Conservation (phyloP, 208 protist species). For the Phytomonas francai region DNA sequence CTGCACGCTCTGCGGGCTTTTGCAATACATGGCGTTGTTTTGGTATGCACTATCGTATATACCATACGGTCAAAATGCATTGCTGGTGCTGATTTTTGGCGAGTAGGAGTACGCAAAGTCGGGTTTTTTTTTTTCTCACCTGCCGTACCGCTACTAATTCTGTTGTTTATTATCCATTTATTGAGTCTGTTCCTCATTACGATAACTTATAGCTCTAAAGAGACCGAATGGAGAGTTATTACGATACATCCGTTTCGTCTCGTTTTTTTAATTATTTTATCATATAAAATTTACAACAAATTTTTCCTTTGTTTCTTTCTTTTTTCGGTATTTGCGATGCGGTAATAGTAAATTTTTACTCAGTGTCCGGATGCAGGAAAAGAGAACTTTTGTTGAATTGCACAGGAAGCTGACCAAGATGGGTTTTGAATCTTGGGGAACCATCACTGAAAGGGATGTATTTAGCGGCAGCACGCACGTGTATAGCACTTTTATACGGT, state of each 20-base stretch:
- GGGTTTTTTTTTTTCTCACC: not conserved
- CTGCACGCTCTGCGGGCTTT: conserved; percentile 56
- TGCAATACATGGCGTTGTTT: conserved; percentile 74
- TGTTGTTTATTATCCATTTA: too few relatives aligned
- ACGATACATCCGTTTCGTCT: too few relatives aligned
- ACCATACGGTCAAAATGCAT: conserved; percentile 71
- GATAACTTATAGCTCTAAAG: too few relatives aligned
- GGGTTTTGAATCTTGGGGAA: conserved; percentile 31
- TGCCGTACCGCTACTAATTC: not conserved
- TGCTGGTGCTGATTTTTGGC: conserved; percentile 34
- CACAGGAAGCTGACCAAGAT: conserved; percentile 35
- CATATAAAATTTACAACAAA: too few relatives aligned
- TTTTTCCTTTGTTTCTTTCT: too few relatives aligned
- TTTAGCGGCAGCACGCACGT: conserved; percentile 31
- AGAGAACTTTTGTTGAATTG: conserved; percentile 21
- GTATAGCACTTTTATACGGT: conserved; percentile 37
- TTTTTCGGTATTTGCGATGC: not conserved
- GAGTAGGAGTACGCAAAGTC: conserved; percentile 1
- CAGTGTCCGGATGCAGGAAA: conserved; percentile 15
- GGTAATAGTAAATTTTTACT: not conserved
- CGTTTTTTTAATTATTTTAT: too few relatives aligned
- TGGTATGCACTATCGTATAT: conserved; percentile 91
- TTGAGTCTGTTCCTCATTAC: too few relatives aligned
- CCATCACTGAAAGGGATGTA: conserved; percentile 28
- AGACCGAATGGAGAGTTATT: too few relatives aligned